These are phyloP conservation scores for Boletus eberwhitei DNA, from an alignment of 768 basidiomycete species.

Conservation along the genomic window DNA sequence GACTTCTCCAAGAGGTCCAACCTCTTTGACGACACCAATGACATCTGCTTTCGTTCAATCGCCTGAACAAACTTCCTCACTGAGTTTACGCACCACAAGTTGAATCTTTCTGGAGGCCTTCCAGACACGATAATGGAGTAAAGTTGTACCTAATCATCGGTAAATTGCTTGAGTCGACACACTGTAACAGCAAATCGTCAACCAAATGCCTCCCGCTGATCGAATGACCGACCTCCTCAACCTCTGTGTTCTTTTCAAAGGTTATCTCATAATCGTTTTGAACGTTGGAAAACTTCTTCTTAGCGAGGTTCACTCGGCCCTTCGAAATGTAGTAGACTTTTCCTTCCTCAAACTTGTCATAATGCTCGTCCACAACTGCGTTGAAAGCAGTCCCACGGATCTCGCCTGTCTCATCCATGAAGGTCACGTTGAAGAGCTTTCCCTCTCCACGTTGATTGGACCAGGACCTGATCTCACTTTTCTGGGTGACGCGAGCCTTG, in stretches of 20 bases:
- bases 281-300: constrained; percentile 92
- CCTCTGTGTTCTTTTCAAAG: constrained; percentile 78
- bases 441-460: constrained; percentile 90
- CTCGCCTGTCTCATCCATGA: constrained; percentile 94
- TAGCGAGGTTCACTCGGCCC: constrained; percentile 90
- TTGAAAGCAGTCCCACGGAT: constrained; percentile 94
- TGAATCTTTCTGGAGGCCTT: constrained; percentile 70
- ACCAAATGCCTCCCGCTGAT: background rate
- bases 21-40: constrained; percentile 81
- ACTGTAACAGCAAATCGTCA: constrained; percentile 45
- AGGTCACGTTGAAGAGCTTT: constrained; percentile 86
- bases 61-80: background rate
- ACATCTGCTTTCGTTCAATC: constrained; percentile 56
- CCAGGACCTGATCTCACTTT: constrained; percentile 87
- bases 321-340: constrained; percentile 91
- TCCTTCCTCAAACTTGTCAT: constrained; percentile 82
- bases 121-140: constrained; percentile 58
- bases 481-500: constrained; percentile 88
- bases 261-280: constrained; percentile 90
- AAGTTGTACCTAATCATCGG: constrained; percentile 88
- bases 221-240: constrained; percentile 65
- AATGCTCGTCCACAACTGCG: constrained; percentile 74
- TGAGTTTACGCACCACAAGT: constrained; percentile 61
- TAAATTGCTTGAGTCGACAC: constrained; percentile 69
- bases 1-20: constrained; percentile 64